These are phyloP conservation scores for Trifolium repens DNA, from an alignment of 306 rosid genomes.

Conservation along the genomic window DNA sequence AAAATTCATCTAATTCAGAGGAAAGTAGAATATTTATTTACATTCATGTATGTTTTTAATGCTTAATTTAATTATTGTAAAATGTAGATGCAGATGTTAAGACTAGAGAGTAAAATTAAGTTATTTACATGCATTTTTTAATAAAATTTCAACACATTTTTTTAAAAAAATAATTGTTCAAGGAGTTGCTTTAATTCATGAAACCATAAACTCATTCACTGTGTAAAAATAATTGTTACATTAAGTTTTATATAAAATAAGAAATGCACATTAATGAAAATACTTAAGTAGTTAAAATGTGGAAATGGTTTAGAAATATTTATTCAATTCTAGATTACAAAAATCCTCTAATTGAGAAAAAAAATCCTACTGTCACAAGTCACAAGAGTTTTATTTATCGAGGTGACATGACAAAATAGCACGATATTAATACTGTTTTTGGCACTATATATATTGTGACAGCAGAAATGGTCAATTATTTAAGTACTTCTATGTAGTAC, in stretches of 20 bases:
- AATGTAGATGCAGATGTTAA: constrained; percentile 50
- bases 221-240: too few relatives aligned
- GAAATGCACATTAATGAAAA: neutral
- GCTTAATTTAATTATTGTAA: constrained; percentile 44
- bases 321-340: neutral
- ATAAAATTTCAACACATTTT: too few relatives aligned
- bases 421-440: constrained; percentile 9
- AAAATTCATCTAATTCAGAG: constrained; percentile 24
- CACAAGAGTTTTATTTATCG: neutral
- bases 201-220: too few relatives aligned
- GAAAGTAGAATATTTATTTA: constrained; percentile 1
- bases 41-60: constrained; percentile 36
- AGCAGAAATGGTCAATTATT: constrained; percentile 19
- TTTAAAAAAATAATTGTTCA: too few relatives aligned
- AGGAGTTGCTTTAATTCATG: too few relatives aligned
- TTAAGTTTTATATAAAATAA: too few relatives aligned
- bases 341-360: neutral
- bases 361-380: neutral
- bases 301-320: neutral
- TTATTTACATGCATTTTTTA: constrained; percentile 4
- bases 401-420: constrained; percentile 22
- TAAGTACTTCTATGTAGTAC: neutral
- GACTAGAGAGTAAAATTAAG: neutral
- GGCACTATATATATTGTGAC: constrained; percentile 3
- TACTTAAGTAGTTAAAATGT: neutral